Conservation (phyloP, 208 protist genomes). For the Trypanosoma mega region DNA sequence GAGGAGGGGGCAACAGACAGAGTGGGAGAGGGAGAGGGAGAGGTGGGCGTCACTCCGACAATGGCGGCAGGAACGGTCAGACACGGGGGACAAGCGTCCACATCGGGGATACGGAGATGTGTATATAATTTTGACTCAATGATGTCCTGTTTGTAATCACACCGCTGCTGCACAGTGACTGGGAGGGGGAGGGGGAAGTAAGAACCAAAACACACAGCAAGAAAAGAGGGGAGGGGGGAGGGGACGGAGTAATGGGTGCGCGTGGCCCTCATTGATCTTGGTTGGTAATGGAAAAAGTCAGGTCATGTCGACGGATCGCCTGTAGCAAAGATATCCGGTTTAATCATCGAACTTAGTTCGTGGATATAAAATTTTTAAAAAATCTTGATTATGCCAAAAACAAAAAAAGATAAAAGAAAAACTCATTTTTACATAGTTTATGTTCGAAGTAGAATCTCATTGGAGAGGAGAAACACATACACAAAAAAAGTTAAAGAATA, state of each 20-base stretch:
- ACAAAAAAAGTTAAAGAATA: too few species aligned
- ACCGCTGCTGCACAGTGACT: slow-evolving; percentile 1
- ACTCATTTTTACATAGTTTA: too few species aligned
- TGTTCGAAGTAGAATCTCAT: too few species aligned
- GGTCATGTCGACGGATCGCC: slow-evolving; percentile 26
- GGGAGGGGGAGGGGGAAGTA: too few species aligned
- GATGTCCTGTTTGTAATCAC: slow-evolving; percentile 30
- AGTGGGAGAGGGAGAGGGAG: not conserved
- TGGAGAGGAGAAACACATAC: too few species aligned
- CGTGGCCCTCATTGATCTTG: slow-evolving; percentile 28
- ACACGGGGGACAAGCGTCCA: slow-evolving; percentile 28
- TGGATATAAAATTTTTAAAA: not conserved
- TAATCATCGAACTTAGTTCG: slow-evolving; percentile 11
- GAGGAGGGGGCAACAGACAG: not conserved
- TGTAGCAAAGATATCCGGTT: slow-evolving; percentile 15
- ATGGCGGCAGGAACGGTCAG: slow-evolving; percentile 15
- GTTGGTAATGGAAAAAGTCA: slow-evolving; percentile 3
- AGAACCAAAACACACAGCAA: not conserved
- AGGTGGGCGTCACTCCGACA: not conserved
- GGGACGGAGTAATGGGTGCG: not conserved
- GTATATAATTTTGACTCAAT: slow-evolving; percentile 17
- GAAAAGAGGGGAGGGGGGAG: not conserved
- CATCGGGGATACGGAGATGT: slow-evolving; percentile 6
- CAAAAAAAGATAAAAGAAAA: too few species aligned
- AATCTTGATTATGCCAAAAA: too few species aligned